phyloP scores from a whole-genome alignment of 2,329 filamentous ascomycete genomes.

The Davidsoniella eucalypti region DNA sequence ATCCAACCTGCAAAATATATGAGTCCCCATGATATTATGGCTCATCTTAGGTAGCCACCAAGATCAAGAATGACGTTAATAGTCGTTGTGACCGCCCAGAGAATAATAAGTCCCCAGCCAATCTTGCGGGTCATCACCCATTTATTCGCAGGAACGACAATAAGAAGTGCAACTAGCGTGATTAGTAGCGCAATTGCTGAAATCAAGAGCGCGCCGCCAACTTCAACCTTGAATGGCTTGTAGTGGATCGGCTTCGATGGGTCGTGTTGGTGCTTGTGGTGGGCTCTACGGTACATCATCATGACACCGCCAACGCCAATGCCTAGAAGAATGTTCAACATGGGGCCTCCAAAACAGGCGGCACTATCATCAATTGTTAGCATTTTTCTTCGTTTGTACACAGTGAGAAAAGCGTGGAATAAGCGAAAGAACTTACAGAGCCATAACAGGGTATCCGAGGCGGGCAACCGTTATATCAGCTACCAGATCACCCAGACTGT shows the following conservation, averaged over 20 bases:
- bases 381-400: not conserved
- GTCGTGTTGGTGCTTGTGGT: conserved; percentile 46
- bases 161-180: conserved; percentile 61
- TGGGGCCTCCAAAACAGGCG: conserved; percentile 93
- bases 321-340: conserved; percentile 92
- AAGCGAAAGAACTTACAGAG: conserved; percentile 34
- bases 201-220: conserved; percentile 72
- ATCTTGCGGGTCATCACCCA: conserved; percentile 76
- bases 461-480: conserved; percentile 88
- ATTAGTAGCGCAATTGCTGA: conserved; percentile 69
- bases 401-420: not conserved
- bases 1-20: conserved; percentile 4
- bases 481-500: conserved; percentile 84
- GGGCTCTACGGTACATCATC: conserved; percentile 60
- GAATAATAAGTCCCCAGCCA: conserved; percentile 58
- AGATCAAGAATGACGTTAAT: conserved; percentile 71
- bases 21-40: conserved; percentile 17
- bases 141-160: conserved; percentile 67
- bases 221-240: conserved; percentile 64
- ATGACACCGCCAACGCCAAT: conserved; percentile 84
- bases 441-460: conserved; percentile 93
- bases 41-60: conserved; percentile 29
- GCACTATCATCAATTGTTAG: conserved; percentile 30
- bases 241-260: conserved; percentile 48
- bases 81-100: conserved; percentile 70